Conservation (phyloP, 2,329 filamentous ascomycete genomes). For the Verticillium tricorpus region DNA sequence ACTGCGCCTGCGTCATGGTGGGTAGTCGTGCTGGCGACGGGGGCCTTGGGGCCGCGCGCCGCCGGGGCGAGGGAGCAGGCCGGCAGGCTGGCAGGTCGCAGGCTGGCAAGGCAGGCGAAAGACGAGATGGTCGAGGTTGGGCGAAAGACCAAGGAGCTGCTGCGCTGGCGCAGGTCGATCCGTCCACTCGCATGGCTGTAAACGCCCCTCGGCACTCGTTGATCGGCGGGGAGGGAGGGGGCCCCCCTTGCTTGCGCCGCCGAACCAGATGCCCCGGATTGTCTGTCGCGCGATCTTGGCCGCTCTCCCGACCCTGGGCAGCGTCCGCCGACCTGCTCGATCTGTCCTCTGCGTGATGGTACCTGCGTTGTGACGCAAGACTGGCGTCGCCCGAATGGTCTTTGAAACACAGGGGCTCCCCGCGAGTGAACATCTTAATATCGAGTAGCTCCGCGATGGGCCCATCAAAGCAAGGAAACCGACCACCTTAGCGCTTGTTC, state of each 20-base stretch:
- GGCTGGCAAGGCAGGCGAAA: not conserved
- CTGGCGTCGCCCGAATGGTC: not conserved
- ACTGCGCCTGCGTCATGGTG: not conserved
- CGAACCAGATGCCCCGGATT: not conserved
- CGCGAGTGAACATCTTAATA: not conserved
- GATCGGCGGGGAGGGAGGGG: not conserved
- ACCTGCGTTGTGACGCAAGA: not conserved
- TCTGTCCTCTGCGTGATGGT: not conserved
- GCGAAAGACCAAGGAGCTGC: not conserved
- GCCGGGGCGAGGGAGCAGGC: not conserved
- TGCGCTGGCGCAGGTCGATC: not conserved
- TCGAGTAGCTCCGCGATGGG: not conserved
- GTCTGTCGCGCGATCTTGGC: not conserved
- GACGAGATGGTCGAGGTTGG: not conserved
- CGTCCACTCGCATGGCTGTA: not conserved
- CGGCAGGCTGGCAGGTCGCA: not conserved
- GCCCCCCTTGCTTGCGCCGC: not conserved
- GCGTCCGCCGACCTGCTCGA: not conserved
- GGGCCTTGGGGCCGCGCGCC: not conserved
- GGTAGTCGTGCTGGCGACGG: not conserved
- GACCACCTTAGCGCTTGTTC: not conserved
- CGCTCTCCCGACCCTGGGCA: not conserved
- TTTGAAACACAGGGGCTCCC: not conserved
- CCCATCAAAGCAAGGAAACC: not conserved
- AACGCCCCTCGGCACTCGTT: not conserved